Evolutionary conservation across 2,329 filamentous ascomycete genomes (phyloP).

Genomic region (Arthroderma sp.): DNA sequence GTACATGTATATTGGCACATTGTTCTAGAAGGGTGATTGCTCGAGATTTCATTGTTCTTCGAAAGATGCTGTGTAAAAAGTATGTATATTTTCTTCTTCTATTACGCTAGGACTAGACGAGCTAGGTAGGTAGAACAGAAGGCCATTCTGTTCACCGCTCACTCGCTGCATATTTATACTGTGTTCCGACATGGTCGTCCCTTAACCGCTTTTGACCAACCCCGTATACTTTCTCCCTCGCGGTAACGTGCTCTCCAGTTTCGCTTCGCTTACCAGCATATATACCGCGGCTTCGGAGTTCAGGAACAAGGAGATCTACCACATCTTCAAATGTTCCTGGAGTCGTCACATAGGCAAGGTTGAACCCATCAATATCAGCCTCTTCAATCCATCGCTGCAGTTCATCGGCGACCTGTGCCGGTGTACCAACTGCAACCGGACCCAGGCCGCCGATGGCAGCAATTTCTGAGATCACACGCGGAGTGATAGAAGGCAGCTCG

Average conservation of each 20-base stretch:
- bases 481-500: constrained; percentile 31
- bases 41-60: no score
- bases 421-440: constrained; percentile 35
- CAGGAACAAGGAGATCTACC: constrained; percentile 37
- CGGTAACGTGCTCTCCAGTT: constrained; percentile 32
- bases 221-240: constrained; percentile 50
- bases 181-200: constrained; percentile 45
- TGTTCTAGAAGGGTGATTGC: no score
- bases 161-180: constrained; percentile 41
- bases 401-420: constrained; percentile 34
- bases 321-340: constrained; percentile 42
- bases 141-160: no score
- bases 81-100: no score
- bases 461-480: constrained; percentile 33
- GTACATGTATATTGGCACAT: no score
- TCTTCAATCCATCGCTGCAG: constrained; percentile 35
- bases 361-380: constrained; percentile 32
- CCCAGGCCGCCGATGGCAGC: constrained; percentile 38
- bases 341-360: constrained; percentile 36
- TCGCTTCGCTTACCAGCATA: constrained; percentile 17
- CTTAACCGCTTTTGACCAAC: constrained; percentile 44
- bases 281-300: constrained; percentile 30
- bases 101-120: no score
- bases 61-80: no score
- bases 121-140: not conserved